Evolutionary conservation across 164 flowering plant genomes (phyloP).

Genomic region (Macadamia integrifolia): DNA sequence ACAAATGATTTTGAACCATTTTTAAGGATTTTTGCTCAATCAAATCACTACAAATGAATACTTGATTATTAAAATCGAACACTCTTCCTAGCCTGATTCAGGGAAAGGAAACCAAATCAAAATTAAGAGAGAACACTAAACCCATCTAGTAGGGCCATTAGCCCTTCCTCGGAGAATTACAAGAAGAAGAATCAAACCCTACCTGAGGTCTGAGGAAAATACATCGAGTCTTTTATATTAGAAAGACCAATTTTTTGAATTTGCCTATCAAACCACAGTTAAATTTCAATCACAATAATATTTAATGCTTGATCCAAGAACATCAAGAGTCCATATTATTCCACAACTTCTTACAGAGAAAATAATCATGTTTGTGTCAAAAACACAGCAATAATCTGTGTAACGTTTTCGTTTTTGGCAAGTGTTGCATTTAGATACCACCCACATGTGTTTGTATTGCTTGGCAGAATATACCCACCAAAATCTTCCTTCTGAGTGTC

Average conservation of each 20-base stretch:
- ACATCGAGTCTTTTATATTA: conserved; percentile 56
- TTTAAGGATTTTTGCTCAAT: not conserved
- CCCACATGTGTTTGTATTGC: conserved; percentile 75
- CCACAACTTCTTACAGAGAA: not conserved
- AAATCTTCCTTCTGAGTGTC: conserved; percentile 56
- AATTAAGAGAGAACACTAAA: not conserved
- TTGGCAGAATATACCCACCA: conserved; percentile 81
- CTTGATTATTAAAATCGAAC: not conserved
- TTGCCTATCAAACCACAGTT: conserved; percentile 30
- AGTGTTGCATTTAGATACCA: conserved; percentile 35
- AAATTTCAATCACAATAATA: not conserved
- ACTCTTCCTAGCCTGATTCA: not conserved
- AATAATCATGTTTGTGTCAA: too few relatives aligned
- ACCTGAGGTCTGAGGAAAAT: conserved; percentile 66
- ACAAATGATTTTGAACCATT: not conserved
- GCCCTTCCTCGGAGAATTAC: not conserved
- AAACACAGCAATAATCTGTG: too few relatives aligned
- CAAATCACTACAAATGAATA: not conserved
- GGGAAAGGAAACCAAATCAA: not conserved
- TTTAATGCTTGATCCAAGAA: not conserved
- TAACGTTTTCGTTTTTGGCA: not conserved
- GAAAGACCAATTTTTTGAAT: conserved; percentile 50
- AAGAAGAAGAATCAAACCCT: conserved; percentile 6
- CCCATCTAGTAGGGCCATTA: not conserved
- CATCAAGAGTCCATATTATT: not conserved